phyloP scores from a whole-genome alignment of 805 yeast genomes.

The Osmozyma mogii region DNA sequence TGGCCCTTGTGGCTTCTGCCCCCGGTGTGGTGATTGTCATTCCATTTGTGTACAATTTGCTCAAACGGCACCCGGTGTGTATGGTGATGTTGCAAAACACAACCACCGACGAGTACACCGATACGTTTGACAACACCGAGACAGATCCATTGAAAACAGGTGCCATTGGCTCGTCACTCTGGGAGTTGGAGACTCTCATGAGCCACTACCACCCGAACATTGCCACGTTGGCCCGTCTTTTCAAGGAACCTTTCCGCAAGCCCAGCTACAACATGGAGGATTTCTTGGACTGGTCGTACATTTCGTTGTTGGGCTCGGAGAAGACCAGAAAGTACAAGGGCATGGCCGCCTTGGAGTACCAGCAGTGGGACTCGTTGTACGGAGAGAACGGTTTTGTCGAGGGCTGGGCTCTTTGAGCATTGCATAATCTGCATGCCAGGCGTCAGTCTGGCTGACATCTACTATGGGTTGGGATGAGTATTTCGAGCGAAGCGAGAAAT shows the following conservation, averaged over 20 bases:
- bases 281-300: slow-evolving; percentile 86
- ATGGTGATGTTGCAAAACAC: slow-evolving; percentile 74
- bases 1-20: slow-evolving; percentile 74
- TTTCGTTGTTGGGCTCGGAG: slow-evolving; percentile 56
- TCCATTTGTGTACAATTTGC: slow-evolving; percentile 85
- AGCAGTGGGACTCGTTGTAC: slow-evolving; percentile 35
- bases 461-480: no score
- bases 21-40: slow-evolving; percentile 79
- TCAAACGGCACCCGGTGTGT: slow-evolving; percentile 90
- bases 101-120: slow-evolving; percentile 27
- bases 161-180: slow-evolving; percentile 78
- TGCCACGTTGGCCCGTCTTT: slow-evolving; percentile 82
- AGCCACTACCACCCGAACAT: slow-evolving; percentile 93
- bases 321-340: slow-evolving; percentile 55
- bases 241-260: slow-evolving; percentile 84
- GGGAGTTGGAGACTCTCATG: slow-evolving; percentile 82
- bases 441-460: no score
- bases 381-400: slow-evolving; percentile 10
- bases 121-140: slow-evolving; percentile 62
- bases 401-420: slow-evolving; percentile 11
- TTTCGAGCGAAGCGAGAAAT: no score
- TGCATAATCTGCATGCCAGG: no score
- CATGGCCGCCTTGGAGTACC: slow-evolving; percentile 74
- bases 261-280: slow-evolving; percentile 86
- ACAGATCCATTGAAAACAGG: slow-evolving; percentile 68